Conservation (phyloP, 1,284 basidiomycete species). For the Tylopilus sp. region DNA sequence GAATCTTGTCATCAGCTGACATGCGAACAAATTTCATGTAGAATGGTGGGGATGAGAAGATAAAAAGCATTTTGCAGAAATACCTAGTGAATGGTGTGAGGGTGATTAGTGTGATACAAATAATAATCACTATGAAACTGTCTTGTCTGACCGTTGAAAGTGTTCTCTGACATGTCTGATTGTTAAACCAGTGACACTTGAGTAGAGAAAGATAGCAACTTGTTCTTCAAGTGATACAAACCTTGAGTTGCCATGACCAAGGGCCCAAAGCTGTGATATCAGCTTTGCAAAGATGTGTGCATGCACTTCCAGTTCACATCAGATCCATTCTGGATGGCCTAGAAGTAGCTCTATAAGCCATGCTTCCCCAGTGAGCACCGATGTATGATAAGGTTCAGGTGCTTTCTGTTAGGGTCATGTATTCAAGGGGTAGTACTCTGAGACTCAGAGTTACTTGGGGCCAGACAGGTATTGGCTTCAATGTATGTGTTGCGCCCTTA, state of each 20-base stretch:
- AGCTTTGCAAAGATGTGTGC: neutral
- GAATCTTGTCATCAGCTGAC: neutral
- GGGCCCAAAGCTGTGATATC: neutral
- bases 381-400: slow-evolving; percentile 25
- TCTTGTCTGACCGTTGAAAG: slow-evolving; percentile 33
- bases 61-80: slow-evolving; percentile 7
- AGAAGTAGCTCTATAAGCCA: slow-evolving; percentile 30
- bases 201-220: neutral
- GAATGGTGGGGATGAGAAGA: neutral
- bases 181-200: neutral
- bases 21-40: slow-evolving; percentile 5
- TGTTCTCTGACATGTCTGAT: slow-evolving; percentile 21
- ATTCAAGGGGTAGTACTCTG: no score
- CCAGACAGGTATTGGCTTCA: no score
- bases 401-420: no score
- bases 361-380: slow-evolving; percentile 21
- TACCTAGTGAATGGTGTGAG: slow-evolving; percentile 6
- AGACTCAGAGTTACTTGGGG: no score
- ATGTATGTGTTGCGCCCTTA: no score
- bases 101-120: no score
- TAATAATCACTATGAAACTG: slow-evolving; percentile 19
- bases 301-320: slow-evolving; percentile 23
- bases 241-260: neutral
- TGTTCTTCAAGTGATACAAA: neutral
- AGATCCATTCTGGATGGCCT: slow-evolving; percentile 29